These are phyloP conservation scores for Canavalia ensiformis DNA, from an alignment of 306 rosid species.

Conservation along the genomic window DNA sequence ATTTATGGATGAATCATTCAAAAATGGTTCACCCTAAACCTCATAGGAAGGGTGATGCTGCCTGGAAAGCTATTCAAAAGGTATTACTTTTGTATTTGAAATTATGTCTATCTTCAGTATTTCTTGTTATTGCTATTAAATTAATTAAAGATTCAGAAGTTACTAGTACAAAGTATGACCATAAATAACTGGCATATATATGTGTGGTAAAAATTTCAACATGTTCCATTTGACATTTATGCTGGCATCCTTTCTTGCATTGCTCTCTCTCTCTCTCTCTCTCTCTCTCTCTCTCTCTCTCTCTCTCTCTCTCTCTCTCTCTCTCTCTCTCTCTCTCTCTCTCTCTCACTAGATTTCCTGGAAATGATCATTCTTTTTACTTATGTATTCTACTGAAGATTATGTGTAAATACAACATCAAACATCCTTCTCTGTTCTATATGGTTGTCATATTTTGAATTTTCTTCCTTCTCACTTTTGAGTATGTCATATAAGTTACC, in stretches of 20 bases:
- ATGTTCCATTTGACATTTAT: constrained; percentile 7
- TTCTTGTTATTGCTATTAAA: neutral
- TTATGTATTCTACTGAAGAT: constrained; percentile 17
- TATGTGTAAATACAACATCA: constrained; percentile 23
- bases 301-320: neutral
- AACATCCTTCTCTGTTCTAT: constrained; percentile 15
- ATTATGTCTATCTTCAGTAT: constrained; percentile 1
- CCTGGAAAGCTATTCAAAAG: constrained; percentile 87
- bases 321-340: neutral
- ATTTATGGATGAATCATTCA: constrained; percentile 92
- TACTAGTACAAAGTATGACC: constrained; percentile 19
- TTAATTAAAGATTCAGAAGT: constrained; percentile 30
- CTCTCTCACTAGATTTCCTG: neutral
- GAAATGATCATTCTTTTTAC: neutral
- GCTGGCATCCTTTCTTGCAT: neutral
- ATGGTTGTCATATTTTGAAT: constrained; percentile 25
- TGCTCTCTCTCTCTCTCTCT: neutral
- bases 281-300: neutral
- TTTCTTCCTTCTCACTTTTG: constrained; percentile 29
- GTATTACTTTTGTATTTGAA: constrained; percentile 50
- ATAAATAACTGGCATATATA: constrained; percentile 1
- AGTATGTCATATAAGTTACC: neutral
- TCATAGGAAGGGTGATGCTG: constrained; percentile 76
- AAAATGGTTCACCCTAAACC: constrained; percentile 92
- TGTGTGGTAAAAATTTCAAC: neutral